phyloP scores from a whole-genome alignment of 805 yeast species.

The Zygosaccharomyces kombuchaensis region DNA sequence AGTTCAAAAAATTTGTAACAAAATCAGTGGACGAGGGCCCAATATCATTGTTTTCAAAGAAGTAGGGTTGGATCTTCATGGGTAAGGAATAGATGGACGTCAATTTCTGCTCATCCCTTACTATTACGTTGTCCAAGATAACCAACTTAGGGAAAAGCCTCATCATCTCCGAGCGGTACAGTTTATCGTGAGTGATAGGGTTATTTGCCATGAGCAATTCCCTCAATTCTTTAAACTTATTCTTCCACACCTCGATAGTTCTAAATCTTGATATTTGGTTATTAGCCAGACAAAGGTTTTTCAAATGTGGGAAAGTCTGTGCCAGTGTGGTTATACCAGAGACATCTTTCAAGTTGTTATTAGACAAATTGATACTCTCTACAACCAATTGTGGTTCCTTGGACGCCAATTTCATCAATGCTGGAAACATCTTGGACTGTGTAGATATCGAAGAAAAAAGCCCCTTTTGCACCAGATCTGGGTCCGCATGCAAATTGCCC shows the following conservation, averaged over 20 bases:
- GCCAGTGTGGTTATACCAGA: slow-evolving; percentile 59
- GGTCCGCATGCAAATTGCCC: slow-evolving; percentile 60
- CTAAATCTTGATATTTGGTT: slow-evolving; percentile 60
- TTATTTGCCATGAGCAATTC: slow-evolving; percentile 78
- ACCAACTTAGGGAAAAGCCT: slow-evolving; percentile 74
- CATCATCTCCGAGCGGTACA: slow-evolving; percentile 58
- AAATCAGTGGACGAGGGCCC: slow-evolving; percentile 73
- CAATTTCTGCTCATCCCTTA: slow-evolving; percentile 69
- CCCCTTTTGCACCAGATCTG: slow-evolving; percentile 53
- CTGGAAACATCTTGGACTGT: slow-evolving; percentile 81
- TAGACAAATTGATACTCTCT: slow-evolving; percentile 66
- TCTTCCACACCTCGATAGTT: slow-evolving; percentile 68
- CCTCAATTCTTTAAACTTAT: slow-evolving; percentile 65
- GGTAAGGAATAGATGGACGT: slow-evolving; percentile 51
- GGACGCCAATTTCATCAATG: slow-evolving; percentile 75
- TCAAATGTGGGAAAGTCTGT: slow-evolving; percentile 65
- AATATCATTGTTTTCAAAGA: slow-evolving; percentile 74
- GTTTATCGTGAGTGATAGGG: slow-evolving; percentile 53
- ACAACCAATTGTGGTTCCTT: slow-evolving; percentile 46
- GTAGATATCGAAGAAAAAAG: slow-evolving; percentile 58
- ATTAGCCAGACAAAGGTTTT: slow-evolving; percentile 74
- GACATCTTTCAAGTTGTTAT: slow-evolving; percentile 62
- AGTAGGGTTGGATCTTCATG: slow-evolving; percentile 53
- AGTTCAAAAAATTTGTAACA: slow-evolving; percentile 63
- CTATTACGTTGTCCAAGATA: slow-evolving; percentile 69